Conservation (phyloP, 2,329 filamentous ascomycete genomes). For the Epichloe hybrida region DNA sequence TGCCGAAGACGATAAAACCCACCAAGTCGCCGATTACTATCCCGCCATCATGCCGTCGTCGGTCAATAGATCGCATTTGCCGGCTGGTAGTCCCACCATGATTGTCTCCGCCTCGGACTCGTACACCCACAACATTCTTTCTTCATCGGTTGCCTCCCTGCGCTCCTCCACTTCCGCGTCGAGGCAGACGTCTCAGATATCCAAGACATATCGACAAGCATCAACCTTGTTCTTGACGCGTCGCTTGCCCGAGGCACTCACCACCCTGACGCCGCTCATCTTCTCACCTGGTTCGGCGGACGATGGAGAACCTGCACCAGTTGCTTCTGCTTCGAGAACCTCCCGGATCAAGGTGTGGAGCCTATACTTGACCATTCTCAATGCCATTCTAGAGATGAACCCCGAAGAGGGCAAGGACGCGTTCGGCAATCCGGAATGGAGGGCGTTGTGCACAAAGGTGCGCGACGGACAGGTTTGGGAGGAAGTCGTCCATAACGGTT, state of each 20-base stretch:
- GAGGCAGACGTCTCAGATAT: constrained; percentile 60
- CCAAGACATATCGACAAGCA: constrained; percentile 86
- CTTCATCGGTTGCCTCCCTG: constrained; percentile 58
- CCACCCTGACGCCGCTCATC: constrained; percentile 73
- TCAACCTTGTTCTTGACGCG: constrained; percentile 91
- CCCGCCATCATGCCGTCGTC: constrained; percentile 27
- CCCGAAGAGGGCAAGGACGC: constrained; percentile 78
- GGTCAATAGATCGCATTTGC: constrained; percentile 29
- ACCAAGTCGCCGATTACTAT: background rate
- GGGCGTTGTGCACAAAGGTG: constrained; percentile 66
- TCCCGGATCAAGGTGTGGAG: constrained; percentile 95
- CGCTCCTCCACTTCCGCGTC: constrained; percentile 46
- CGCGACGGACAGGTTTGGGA: constrained; percentile 91
- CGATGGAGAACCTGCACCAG: constrained; percentile 50
- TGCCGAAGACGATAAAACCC: background rate
- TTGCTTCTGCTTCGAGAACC: constrained; percentile 65
- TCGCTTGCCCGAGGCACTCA: constrained; percentile 77
- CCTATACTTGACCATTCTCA: constrained; percentile 84
- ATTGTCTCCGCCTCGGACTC: constrained; percentile 22
- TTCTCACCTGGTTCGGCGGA: constrained; percentile 39
- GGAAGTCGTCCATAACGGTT: constrained; percentile 75
- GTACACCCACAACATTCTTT: constrained; percentile 38
- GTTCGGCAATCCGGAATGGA: constrained; percentile 80
- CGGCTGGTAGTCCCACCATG: constrained; percentile 31
- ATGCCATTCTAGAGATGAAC: constrained; percentile 79